Conservation (phyloP, 768 basidiomycete genomes). For the Polyporus arcularius region DNA sequence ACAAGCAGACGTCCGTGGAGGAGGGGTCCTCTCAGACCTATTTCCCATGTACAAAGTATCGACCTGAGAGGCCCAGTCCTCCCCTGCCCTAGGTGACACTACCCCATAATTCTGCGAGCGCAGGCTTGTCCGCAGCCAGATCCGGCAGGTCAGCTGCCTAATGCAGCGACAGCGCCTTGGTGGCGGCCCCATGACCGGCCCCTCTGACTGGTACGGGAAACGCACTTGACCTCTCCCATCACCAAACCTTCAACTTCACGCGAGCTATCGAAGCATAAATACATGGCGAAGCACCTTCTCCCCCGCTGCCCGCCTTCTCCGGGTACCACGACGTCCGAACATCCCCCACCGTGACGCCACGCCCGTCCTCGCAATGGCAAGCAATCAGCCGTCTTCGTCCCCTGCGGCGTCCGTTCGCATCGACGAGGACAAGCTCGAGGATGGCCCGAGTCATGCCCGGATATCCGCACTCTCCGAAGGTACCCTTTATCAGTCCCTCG, state of each 20-base stretch:
- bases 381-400: neutral
- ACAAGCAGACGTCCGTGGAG: too few species aligned
- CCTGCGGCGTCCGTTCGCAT: neutral
- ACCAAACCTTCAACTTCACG: neutral
- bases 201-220: slow-evolving; percentile 4
- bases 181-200: slow-evolving; percentile 8
- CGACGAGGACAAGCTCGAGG: slow-evolving; percentile 13
- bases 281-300: neutral
- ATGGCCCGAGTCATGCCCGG: neutral
- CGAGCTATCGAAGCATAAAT: slow-evolving; percentile 4
- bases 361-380: neutral
- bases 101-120: too few species aligned
- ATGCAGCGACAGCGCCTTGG: neutral
- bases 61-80: too few species aligned
- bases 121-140: too few species aligned
- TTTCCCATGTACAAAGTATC: too few species aligned
- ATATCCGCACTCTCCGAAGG: slow-evolving; percentile 33
- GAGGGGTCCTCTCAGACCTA: too few species aligned
- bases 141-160: neutral
- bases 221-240: slow-evolving; percentile 8
- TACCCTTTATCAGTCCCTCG: slow-evolving; percentile 42
- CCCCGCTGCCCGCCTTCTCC: neutral
- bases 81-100: too few species aligned
- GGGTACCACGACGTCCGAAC: neutral
- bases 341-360: neutral